These are phyloP conservation scores for Chlamydomonas reinhardtii DNA, from an alignment of 163 green algal species.

Conservation along the genomic window DNA sequence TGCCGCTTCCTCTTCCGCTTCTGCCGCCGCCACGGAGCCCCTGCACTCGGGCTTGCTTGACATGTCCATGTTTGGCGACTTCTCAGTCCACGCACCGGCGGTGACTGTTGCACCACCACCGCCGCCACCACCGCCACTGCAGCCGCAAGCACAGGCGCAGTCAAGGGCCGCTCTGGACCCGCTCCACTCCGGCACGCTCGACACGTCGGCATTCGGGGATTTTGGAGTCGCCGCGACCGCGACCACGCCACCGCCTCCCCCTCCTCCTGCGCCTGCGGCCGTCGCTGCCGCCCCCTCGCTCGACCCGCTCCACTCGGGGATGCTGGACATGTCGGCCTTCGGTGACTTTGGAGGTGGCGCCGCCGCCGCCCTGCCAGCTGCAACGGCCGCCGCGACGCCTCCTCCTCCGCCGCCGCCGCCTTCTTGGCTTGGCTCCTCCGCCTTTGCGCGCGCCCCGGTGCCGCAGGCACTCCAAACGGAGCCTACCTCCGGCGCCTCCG, in stretches of 20 bases:
- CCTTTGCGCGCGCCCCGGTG: constrained; percentile 52
- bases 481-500: too few relatives aligned
- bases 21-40: too few relatives aligned
- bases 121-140: too few relatives aligned
- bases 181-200: constrained; percentile 59
- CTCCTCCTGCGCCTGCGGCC: neutral
- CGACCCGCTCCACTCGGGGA: constrained; percentile 45
- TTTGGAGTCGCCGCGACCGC: constrained; percentile 22
- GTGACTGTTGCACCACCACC: too few relatives aligned
- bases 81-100: too few relatives aligned
- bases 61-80: too few relatives aligned
- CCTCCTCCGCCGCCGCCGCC: neutral
- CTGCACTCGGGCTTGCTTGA: too few relatives aligned
- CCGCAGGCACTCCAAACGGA: too few relatives aligned
- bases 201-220: constrained; percentile 72
- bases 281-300: neutral
- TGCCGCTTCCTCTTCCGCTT: too few relatives aligned
- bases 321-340: constrained; percentile 71
- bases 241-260: neutral
- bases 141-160: too few relatives aligned
- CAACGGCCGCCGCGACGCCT: neutral
- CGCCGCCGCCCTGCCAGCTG: neutral
- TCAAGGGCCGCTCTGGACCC: neutral
- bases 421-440: constrained; percentile 31
- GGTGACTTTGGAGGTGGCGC: constrained; percentile 42